These are phyloP conservation scores for Kwoniella dejecticola DNA, from an alignment of 768 basidiomycete species.

Conservation along the genomic window DNA sequence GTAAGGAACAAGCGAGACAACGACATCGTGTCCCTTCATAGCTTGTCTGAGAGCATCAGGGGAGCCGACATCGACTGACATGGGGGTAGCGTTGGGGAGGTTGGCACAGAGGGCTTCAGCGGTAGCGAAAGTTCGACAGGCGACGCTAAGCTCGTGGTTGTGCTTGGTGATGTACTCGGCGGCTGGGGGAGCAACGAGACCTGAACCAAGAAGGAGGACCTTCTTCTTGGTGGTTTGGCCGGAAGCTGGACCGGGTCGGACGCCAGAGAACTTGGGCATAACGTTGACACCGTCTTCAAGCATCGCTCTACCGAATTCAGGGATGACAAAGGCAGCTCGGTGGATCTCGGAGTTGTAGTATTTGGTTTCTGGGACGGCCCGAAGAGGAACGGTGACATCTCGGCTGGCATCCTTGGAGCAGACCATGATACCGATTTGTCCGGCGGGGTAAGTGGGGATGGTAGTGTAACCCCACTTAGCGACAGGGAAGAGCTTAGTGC, in stretches of 20 bases:
- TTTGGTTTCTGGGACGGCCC: constrained; percentile 68
- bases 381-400: constrained; percentile 71
- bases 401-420: constrained; percentile 74
- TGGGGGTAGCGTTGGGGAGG: constrained; percentile 70
- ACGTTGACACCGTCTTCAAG: constrained; percentile 74
- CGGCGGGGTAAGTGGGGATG: constrained; percentile 97
- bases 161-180: constrained; percentile 88
- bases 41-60: constrained; percentile 72
- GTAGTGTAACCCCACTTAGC: constrained; percentile 92
- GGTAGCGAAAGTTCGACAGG: constrained; percentile 80
- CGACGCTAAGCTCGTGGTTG: constrained; percentile 79
- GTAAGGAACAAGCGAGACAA: constrained; percentile 96
- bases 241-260: constrained; percentile 40
- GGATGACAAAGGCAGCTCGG: constrained; percentile 74
- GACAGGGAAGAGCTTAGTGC: constrained; percentile 72
- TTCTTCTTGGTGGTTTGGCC: constrained; percentile 58
- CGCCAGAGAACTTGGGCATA: constrained; percentile 44
- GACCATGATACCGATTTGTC: constrained; percentile 92
- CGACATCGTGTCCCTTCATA: constrained; percentile 83
- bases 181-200: constrained; percentile 93
- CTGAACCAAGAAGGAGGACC: constrained; percentile 87
- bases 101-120: constrained; percentile 70
- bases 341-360: constrained; percentile 89
- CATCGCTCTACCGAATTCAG: constrained; percentile 80
- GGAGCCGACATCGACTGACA: constrained; percentile 77